A percentile compares a stretch with the other conserved stretches of the same genome.
Evolutionary conservation across 1,139 yeast genomes (phyloP).

Genomic region (Kurtzmaniella quercitrusa): DNA sequence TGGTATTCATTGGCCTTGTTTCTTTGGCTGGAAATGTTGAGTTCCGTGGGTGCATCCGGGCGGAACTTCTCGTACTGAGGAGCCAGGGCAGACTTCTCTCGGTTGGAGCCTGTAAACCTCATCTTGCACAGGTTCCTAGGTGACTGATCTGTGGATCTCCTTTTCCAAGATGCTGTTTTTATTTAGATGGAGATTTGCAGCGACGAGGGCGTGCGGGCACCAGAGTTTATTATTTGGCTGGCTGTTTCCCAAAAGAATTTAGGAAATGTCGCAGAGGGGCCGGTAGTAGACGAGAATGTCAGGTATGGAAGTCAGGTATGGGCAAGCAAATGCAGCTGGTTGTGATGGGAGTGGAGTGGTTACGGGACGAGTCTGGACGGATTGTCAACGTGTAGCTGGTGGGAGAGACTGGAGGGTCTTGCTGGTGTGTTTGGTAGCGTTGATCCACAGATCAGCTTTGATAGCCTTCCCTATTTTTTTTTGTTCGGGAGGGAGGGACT

Average conservation of each 20-base stretch:
- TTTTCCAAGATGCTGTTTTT: background rate
- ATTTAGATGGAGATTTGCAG: too few species aligned
- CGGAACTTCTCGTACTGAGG: conserved; percentile 2
- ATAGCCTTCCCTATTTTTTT: too few species aligned
- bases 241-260: background rate
- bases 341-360: too few species aligned
- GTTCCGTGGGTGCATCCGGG: conserved; percentile 6
- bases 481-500: too few species aligned
- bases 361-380: too few species aligned
- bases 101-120: background rate
- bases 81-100: background rate
- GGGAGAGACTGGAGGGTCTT: too few species aligned
- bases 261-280: background rate
- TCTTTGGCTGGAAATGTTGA: conserved; percentile 6
- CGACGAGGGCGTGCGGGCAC: background rate
- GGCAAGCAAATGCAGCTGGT: background rate
- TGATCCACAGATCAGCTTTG: too few species aligned
- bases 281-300: background rate
- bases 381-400: too few species aligned
- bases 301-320: background rate
- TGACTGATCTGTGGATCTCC: background rate
- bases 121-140: background rate
- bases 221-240: background rate
- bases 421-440: too few species aligned
- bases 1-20: conserved; percentile 8